phyloP scores from a whole-genome alignment of 106 monocot genomes.

The Dioscorea zingiberensis region DNA sequence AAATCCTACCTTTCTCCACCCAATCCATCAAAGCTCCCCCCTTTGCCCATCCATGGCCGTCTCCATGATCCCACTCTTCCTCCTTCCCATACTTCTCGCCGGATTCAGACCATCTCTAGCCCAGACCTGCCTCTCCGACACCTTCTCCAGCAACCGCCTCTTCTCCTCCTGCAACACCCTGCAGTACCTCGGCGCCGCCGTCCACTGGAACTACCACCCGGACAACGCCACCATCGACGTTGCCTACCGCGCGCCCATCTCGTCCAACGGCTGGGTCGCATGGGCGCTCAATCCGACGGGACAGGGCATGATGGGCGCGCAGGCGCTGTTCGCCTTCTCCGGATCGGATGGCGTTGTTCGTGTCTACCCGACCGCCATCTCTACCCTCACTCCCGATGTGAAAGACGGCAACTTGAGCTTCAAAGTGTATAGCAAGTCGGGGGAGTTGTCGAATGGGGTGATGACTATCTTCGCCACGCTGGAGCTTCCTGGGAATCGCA shows the following conservation, averaged over 20 bases:
- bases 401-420: conserved; percentile 9
- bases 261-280: conserved; percentile 51
- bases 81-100: not conserved
- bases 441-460: conserved; percentile 6
- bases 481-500: conserved; percentile 12
- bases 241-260: conserved; percentile 62
- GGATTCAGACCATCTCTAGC: conserved; percentile 7
- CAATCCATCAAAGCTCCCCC: not conserved
- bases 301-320: conserved; percentile 53
- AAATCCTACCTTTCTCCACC: not conserved
- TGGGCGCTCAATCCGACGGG: conserved; percentile 68
- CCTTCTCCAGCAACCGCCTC: conserved; percentile 27
- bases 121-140: conserved; percentile 16
- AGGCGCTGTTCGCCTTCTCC: conserved; percentile 57
- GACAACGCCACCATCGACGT: conserved; percentile 43
- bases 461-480: conserved; percentile 29
- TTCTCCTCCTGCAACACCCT: conserved; percentile 44
- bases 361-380: conserved; percentile 24
- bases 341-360: conserved; percentile 10
- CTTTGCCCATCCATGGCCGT: not conserved
- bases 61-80: not conserved
- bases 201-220: conserved; percentile 76
- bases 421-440: conserved; percentile 3
- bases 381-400: conserved; percentile 4
- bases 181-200: conserved; percentile 24